Evolutionary conservation across 805 yeast species (phyloP), one percentile per base, ranked within the genome.

Genomic region (Monosporozyma solicola): DNA sequence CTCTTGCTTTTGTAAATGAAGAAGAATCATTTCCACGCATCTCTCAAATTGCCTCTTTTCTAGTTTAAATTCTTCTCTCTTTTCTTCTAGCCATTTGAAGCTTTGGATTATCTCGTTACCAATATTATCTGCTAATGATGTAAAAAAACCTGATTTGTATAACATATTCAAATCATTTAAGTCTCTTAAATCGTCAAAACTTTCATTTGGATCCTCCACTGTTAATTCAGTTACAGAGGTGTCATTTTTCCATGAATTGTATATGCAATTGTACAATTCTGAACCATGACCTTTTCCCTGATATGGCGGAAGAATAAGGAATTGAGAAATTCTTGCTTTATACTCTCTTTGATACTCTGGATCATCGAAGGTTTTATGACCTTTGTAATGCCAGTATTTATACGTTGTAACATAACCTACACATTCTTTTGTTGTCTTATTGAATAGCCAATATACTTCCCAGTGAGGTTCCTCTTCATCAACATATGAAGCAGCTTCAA

Each of bases 191-290:
- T 87, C 95, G 64, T 94, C 99, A 70, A 94, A 92, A 37, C 82
- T 80, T 64, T 90, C 97, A 63, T 85, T 87, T 2, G 98, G 98
- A 66, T 94, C 99, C 66, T 94, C 98, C 3, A 94, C 89, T 0
- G 92, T 88, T 41, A 94, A 77, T 60, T 91, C 95, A 35, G 72
- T 69, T 25, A 90, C 80, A 1, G 62, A 55, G 0, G 65, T 61
- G 57, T 87, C 85, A 0, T 62, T 57, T 3, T 74, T 59, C 86
- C 95, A 89, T 47, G 66, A 56, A 2, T 75, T 71, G 52, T 79
- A 74, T 7, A 94, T 68, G 0, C 75, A 55, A 10, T 74, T 69
- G 65, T 92, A 92, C 31, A 92, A 68, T 16, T 69, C 66, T 3
- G 81, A 77, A 2, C 99, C 99, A 51, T 88, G 81, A 0, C 83